Conservation (phyloP, 257 asterid genomes). For the Jacaranda copaia region DNA sequence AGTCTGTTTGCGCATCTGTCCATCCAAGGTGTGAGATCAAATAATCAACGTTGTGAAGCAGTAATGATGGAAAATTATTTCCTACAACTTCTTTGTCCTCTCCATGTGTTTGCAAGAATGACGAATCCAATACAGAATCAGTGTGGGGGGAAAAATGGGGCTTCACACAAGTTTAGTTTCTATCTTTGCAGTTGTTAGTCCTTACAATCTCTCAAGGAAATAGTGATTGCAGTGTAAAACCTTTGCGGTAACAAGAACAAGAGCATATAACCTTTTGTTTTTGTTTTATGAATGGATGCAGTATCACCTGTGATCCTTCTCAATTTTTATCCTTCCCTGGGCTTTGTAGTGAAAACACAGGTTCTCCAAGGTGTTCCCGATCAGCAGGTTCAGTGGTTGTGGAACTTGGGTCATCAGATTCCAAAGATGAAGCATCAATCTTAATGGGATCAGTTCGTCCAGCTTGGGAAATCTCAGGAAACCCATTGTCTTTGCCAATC, state of each 20-base stretch:
- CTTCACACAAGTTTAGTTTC: neutral
- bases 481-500: slow-evolving; percentile 41
- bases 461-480: slow-evolving; percentile 26
- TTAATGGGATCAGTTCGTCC: slow-evolving; percentile 25
- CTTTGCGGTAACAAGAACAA: neutral
- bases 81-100: neutral
- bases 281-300: neutral
- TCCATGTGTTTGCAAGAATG: neutral
- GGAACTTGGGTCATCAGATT: slow-evolving; percentile 11
- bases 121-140: neutral
- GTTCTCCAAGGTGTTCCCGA: slow-evolving; percentile 34
- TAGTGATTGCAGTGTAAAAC: neutral
- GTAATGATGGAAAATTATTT: neutral
- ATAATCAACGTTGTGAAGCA: neutral
- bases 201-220: neutral
- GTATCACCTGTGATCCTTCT: neutral
- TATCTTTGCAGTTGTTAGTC: neutral
- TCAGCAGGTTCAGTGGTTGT: slow-evolving; percentile 18
- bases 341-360: slow-evolving; percentile 52
- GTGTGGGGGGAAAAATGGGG: neutral
- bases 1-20: no score
- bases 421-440: slow-evolving; percentile 26
- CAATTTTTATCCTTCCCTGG: slow-evolving; percentile 30
- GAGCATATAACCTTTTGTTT: neutral
- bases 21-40: no score